A percentile compares a stretch with the other conserved stretches of the same genome.
phyloP scores from a whole-genome alignment of 352 stramenopile species.

The Pythium dissimile region DNA sequence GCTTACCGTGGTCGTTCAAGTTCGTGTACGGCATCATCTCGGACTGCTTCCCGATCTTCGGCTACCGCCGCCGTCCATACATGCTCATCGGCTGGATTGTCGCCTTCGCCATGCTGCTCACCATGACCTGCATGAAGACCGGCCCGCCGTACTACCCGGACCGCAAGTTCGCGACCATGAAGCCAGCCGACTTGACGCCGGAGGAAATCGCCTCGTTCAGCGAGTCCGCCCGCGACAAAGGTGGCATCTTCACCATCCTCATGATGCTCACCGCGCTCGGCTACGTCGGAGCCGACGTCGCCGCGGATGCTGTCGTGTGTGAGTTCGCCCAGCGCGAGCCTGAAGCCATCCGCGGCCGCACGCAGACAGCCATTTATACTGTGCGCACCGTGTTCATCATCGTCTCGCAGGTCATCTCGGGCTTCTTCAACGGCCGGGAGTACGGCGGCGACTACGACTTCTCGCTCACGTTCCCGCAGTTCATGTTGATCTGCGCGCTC shows the following conservation, averaged over 20 bases:
- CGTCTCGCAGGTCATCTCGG: slow-evolving; percentile 22
- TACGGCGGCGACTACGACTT: slow-evolving; percentile 23
- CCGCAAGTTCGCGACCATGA: slow-evolving; percentile 17
- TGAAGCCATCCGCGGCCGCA: slow-evolving; percentile 16
- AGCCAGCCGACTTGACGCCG: slow-evolving; percentile 9
- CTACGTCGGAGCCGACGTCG: slow-evolving; percentile 25
- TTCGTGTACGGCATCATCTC: slow-evolving; percentile 28
- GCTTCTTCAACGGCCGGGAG: slow-evolving; percentile 23
- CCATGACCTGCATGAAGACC: slow-evolving; percentile 19
- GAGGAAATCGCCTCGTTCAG: slow-evolving; percentile 14
- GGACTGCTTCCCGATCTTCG: slow-evolving; percentile 28
- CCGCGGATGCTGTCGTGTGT: slow-evolving; percentile 12
- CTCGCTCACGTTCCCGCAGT: slow-evolving; percentile 19
- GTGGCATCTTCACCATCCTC: slow-evolving; percentile 27
- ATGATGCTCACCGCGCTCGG: slow-evolving; percentile 31
- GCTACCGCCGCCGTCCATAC: slow-evolving; percentile 32
- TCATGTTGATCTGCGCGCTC: slow-evolving; percentile 24
- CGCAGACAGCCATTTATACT: slow-evolving; percentile 15
- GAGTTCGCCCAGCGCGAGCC: slow-evolving; percentile 16
- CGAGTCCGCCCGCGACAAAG: slow-evolving; percentile 16
- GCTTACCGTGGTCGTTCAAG: slow-evolving; percentile 33
- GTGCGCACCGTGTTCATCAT: slow-evolving; percentile 20
- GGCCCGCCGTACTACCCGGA: slow-evolving; percentile 28
- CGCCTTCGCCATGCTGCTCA: slow-evolving; percentile 10
- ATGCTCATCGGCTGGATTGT: slow-evolving; percentile 35